Evolutionary conservation across 2,329 filamentous ascomycete species (phyloP).

Genomic region (Diaporthe humulicola): DNA sequence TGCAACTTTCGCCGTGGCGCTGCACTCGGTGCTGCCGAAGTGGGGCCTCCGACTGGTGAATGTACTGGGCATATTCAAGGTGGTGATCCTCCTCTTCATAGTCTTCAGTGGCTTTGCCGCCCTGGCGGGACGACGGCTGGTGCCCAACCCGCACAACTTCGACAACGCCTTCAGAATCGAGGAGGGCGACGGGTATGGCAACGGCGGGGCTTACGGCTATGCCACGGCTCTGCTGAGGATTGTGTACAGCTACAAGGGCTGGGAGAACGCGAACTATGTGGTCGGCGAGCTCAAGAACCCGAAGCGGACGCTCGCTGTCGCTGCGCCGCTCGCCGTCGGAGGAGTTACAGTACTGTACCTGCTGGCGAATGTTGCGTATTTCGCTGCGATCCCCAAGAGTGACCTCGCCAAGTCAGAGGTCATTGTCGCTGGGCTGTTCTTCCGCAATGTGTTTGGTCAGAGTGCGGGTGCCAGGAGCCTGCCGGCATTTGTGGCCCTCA

Average conservation of each 20-base stretch:
- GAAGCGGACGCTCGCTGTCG: constrained; percentile 65
- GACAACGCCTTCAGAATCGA: constrained; percentile 65
- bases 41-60: constrained; percentile 72
- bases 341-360: constrained; percentile 72
- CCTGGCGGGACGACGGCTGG: constrained; percentile 61
- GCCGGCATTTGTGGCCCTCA: constrained; percentile 68
- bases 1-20: constrained; percentile 65
- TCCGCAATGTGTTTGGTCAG: constrained; percentile 72
- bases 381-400: constrained; percentile 70
- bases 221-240: constrained; percentile 70
- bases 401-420: constrained; percentile 70
- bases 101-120: constrained; percentile 72
- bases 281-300: constrained; percentile 69
- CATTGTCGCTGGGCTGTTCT: constrained; percentile 72
- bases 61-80: constrained; percentile 71
- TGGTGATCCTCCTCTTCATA: constrained; percentile 70
- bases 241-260: constrained; percentile 73
- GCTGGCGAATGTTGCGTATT: constrained; percentile 75
- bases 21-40: constrained; percentile 68
- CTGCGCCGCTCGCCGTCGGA: constrained; percentile 69
- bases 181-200: constrained; percentile 58
- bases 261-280: constrained; percentile 75
- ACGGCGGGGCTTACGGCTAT: constrained; percentile 65
- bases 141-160: constrained; percentile 69
- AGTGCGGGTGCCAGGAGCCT: constrained; percentile 60